These are phyloP conservation scores for Fusarium stilboides DNA, from an alignment of 2,329 filamentous ascomycete species.

Conservation along the genomic window DNA sequence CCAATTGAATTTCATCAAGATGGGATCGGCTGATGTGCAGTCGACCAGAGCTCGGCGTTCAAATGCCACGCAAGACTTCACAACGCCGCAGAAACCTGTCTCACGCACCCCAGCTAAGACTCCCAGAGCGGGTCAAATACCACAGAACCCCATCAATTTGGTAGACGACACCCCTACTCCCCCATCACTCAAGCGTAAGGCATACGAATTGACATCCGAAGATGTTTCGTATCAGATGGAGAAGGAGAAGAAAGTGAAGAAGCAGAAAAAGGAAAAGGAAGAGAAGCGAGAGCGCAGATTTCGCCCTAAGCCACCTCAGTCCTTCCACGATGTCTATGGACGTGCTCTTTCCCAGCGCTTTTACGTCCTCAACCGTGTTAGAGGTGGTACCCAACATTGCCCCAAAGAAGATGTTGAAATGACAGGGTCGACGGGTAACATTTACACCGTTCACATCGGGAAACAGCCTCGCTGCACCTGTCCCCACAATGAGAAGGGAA, in stretches of 20 bases:
- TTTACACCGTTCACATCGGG: conserved; percentile 71
- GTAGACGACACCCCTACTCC: conserved; percentile 10
- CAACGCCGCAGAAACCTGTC: conserved; percentile 11
- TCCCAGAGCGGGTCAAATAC: conserved; percentile 13
- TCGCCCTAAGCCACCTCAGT: conserved; percentile 53
- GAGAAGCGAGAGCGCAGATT: conserved; percentile 58
- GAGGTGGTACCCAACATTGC: conserved; percentile 54
- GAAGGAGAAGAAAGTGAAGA: conserved; percentile 36
- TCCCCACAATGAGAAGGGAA: conserved; percentile 66
- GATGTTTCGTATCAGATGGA: not conserved
- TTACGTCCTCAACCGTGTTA: conserved; percentile 62
- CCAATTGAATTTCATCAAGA: conserved; percentile 1
- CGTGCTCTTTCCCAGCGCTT: conserved; percentile 62
- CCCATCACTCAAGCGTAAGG: conserved; percentile 40
- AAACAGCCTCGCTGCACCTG: conserved; percentile 69
- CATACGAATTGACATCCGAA: not conserved
- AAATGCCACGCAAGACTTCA: not conserved
- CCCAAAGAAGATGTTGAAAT: conserved; percentile 70
- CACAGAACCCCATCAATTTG: conserved; percentile 21
- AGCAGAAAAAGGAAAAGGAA: conserved; percentile 10
- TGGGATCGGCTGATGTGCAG: conserved; percentile 10
- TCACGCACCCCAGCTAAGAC: not conserved
- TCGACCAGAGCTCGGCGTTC: not conserved
- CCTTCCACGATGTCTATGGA: conserved; percentile 56
- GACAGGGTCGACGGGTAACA: conserved; percentile 75